Evolutionary conservation across 345 rosid species (phyloP).

Genomic region (Balakata baccata): DNA sequence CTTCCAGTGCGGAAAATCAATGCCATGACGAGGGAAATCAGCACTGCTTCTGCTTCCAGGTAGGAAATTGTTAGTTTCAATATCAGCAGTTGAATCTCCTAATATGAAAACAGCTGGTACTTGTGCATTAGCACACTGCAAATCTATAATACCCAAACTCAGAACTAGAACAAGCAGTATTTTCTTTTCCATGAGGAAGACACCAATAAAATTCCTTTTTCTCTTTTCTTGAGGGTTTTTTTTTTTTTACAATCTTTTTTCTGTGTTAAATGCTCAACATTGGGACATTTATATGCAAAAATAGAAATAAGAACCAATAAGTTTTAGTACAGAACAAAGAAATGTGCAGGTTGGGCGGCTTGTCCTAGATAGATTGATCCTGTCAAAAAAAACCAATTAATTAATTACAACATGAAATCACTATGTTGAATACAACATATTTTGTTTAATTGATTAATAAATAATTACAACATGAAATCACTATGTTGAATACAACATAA

Average conservation of each 20-base stretch:
- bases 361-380: no score
- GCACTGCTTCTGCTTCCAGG: conserved; percentile 32
- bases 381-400: no score
- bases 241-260: no score
- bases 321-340: background rate
- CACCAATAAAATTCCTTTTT: no score
- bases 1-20: conserved; percentile 65
- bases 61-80: conserved; percentile 51
- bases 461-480: no score
- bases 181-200: conserved; percentile 29
- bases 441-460: no score
- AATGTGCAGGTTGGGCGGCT: background rate
- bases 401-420: no score
- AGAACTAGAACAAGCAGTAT: conserved; percentile 8
- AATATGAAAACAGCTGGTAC: conserved; percentile 39
- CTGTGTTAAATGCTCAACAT: background rate
- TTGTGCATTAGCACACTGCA: conserved; percentile 26
- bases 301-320: background rate
- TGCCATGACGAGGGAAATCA: conserved; percentile 43
- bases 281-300: conserved; percentile 18
- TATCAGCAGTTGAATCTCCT: conserved; percentile 60
- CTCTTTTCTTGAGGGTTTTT: no score
- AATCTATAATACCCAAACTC: conserved; percentile 11
- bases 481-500: no score
- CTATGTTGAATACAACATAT: no score